Evolutionary conservation across 768 basidiomycete species (phyloP).

Genomic region (Termitomyces heimii): DNA sequence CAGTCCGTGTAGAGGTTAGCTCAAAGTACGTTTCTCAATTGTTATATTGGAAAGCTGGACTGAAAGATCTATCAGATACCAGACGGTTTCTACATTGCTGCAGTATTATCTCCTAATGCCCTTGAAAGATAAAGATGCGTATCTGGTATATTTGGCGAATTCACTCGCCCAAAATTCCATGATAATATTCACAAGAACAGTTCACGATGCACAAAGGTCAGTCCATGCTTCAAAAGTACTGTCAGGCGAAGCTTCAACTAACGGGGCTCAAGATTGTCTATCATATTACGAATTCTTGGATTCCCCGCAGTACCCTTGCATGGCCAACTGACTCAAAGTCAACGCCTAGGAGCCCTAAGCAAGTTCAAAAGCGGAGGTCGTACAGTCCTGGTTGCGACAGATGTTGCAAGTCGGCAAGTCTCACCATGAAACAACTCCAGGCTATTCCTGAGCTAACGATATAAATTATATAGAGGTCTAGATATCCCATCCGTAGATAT

Average conservation of each 20-base stretch:
- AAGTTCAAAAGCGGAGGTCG: conserved; percentile 97
- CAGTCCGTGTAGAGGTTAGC: conserved; percentile 90
- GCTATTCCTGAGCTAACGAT: not conserved
- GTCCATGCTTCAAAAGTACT: conserved; percentile 10
- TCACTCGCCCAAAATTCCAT: conserved; percentile 87
- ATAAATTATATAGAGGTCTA: conserved; percentile 54
- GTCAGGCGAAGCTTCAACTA: not conserved
- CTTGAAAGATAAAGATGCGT: conserved; percentile 84
- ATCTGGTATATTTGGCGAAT: conserved; percentile 86
- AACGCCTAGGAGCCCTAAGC: conserved; percentile 84
- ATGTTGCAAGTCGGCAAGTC: conserved; percentile 85
- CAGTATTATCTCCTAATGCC: conserved; percentile 97
- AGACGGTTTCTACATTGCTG: conserved; percentile 90
- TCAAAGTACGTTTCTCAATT: conserved; percentile 66
- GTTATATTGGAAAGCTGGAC: not conserved
- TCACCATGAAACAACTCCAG: not conserved
- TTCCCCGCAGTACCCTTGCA: conserved; percentile 96
- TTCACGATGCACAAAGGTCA: conserved; percentile 84
- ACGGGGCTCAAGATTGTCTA: conserved; percentile 54
- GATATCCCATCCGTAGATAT: conserved; percentile 96
- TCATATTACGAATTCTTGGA: conserved; percentile 84
- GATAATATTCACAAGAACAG: conserved; percentile 95
- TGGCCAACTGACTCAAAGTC: conserved; percentile 91
- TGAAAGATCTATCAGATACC: conserved; percentile 58
- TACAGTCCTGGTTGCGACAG: conserved; percentile 90